Evolutionary conservation across 306 rosid species (phyloP).

Genomic region (Mimosa bimucronata): DNA sequence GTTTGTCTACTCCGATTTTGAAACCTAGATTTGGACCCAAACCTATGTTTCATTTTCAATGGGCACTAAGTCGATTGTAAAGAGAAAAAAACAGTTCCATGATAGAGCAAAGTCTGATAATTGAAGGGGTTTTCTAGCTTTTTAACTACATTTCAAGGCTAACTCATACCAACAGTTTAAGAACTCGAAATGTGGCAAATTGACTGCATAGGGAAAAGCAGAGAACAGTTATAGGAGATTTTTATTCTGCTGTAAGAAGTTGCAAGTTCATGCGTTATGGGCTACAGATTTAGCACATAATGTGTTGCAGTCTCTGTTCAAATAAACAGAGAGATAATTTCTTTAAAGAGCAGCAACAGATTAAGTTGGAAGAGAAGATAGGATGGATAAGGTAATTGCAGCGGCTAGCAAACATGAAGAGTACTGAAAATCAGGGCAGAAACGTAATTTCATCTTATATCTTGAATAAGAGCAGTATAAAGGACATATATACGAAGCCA

Average conservation of each 20-base stretch:
- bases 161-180: neutral
- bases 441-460: neutral
- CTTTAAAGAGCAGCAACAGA: too few relatives aligned
- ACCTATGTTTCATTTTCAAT: too few relatives aligned
- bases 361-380: constrained; percentile 9
- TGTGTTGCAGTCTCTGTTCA: constrained; percentile 3
- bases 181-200: neutral
- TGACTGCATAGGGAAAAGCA: neutral
- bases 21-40: too few relatives aligned
- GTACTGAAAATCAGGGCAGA: neutral
- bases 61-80: too few relatives aligned
- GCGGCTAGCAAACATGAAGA: neutral
- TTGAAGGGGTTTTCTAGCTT: neutral
- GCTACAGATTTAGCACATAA: neutral
- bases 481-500: neutral
- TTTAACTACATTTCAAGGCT: neutral
- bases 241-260: too few relatives aligned
- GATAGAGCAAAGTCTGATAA: neutral
- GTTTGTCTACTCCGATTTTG: too few relatives aligned
- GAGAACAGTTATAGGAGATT: neutral
- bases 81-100: neutral
- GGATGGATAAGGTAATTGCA: neutral
- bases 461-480: neutral
- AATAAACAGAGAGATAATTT: too few relatives aligned
- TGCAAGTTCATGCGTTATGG: too few relatives aligned